phyloP scores from a whole-genome alignment of 495 filamentous ascomycete genomes.

The Aspergillus cavernicola region DNA sequence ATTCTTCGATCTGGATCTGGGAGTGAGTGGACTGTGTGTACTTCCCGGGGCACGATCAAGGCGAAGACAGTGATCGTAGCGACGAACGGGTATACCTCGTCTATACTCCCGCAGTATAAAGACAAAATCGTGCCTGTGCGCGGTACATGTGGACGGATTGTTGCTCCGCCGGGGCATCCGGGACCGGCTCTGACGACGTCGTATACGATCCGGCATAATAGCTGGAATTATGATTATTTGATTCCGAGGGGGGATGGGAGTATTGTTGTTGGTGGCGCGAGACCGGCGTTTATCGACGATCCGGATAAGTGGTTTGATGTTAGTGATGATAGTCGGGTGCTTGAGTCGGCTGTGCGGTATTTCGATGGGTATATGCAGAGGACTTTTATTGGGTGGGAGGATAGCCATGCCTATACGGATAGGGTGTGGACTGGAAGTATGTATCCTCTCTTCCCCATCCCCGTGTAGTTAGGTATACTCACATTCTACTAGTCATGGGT shows the following conservation, averaged over 20 bases:
- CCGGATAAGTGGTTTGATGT: slow-evolving; percentile 45
- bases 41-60: slow-evolving; percentile 57
- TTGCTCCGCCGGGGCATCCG: slow-evolving; percentile 12
- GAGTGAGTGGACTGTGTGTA: slow-evolving; percentile 45
- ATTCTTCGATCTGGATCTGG: slow-evolving; percentile 20
- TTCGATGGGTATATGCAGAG: slow-evolving; percentile 49
- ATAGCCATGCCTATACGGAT: slow-evolving; percentile 37
- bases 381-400: slow-evolving; percentile 48
- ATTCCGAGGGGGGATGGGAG: slow-evolving; percentile 48
- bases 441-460: slow-evolving; percentile 9
- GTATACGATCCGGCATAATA: background rate
- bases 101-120: slow-evolving; percentile 62
- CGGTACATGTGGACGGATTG: slow-evolving; percentile 43
- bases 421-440: slow-evolving; percentile 52
- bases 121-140: slow-evolving; percentile 74
- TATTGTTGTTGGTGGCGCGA: slow-evolving; percentile 51
- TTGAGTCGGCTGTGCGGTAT: slow-evolving; percentile 37
- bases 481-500: slow-evolving; percentile 30
- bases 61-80: slow-evolving; percentile 65
- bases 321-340: slow-evolving; percentile 44
- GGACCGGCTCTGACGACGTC: background rate
- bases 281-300: slow-evolving; percentile 31
- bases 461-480: background rate
- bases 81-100: slow-evolving; percentile 77
- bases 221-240: slow-evolving; percentile 44